Conservation (phyloP, 2,329 filamentous ascomycete genomes). For the Alternaria sp. region DNA sequence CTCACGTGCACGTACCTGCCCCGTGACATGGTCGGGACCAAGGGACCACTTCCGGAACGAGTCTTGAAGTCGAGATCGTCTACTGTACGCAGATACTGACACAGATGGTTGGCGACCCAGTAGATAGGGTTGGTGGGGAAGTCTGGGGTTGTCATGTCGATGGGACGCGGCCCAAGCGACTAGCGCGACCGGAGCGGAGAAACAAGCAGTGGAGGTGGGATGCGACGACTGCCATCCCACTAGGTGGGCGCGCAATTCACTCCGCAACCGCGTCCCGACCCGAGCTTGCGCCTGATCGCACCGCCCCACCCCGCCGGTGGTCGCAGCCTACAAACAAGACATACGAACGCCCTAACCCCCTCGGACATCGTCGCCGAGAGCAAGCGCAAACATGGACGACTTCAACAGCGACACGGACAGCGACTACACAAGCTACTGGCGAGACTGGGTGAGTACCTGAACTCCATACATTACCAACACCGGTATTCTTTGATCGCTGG, state of each 20-base stretch:
- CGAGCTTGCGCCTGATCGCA: constrained; percentile 17
- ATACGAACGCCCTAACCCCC: neutral
- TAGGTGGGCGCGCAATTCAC: constrained; percentile 29
- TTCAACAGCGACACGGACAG: constrained; percentile 98
- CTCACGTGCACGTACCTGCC: neutral
- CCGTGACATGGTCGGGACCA: neutral
- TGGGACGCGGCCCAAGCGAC: neutral
- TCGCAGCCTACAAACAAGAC: constrained; percentile 8
- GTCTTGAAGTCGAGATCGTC: neutral
- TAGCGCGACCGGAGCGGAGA: constrained; percentile 19
- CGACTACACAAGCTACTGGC: constrained; percentile 99
- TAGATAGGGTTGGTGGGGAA: constrained; percentile 1
- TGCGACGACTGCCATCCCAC: constrained; percentile 20
- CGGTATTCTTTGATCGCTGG: neutral
- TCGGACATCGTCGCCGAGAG: constrained; percentile 5
- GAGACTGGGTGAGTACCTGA: constrained; percentile 85
- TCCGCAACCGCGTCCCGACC: constrained; percentile 23
- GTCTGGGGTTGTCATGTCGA: constrained; percentile 4
- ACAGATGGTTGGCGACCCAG: neutral
- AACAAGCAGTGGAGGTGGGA: constrained; percentile 14
- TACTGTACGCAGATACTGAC: neutral
- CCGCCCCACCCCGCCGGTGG: constrained; percentile 18
- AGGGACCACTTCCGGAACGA: no score
- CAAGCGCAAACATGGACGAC: constrained; percentile 76
- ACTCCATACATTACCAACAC: constrained; percentile 4